Base-by-base conservation (phyloP, 768 basidiomycete genomes). In the Porpolomopsis calyptriformis region DNA sequence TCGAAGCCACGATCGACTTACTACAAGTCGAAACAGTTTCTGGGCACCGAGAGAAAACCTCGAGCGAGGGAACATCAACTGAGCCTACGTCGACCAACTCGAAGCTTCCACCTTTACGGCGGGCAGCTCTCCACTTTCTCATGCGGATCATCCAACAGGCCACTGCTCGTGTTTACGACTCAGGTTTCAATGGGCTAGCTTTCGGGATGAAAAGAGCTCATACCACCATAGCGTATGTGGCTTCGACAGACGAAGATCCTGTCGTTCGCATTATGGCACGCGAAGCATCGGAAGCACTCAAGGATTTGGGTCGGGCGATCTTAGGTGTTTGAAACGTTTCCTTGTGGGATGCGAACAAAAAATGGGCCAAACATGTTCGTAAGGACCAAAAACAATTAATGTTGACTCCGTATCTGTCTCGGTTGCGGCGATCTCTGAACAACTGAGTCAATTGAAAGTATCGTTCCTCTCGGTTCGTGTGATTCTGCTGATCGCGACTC, bases 351-450 rank as follows among this genome's bases (percentile, higher is more conserved):
- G n/a, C n/a, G n/a, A n/a, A n/a, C n/a, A n/a, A n/a, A n/a, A n/a
- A n/a, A n/a, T n/a, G n/a, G n/a, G n/a, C n/a, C n/a, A n/a, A n/a
- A n/a, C n/a, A n/a, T n/a, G n/a, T n/a, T n/a, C n/a, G n/a, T n/a
- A n/a, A n/a, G n/a, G n/a, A n/a, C n/a, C n/a, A 40, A 24, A 45
- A 22, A 41, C n/a, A 33, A 26, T 42, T 42, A 44, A 61, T 76
- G 61, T 78, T 55, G 67, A 72, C 86, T 85, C 74, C 89, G 88
- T 90, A 93, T 91, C 90, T 93, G 89, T 93, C 89, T 77, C 81
- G 83, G 70, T 70, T 66, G 69, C 67, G 65, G 78, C 66, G 52
- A 57, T 66, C 75, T 85, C 58, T 48, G 63, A 65, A 69, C 67
- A 76, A 66, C 78, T 79, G 79, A 85, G 88, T 90, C 90, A 91